Evolutionary conservation across 2,329 filamentous ascomycete genomes (phyloP), one percentile per base, ranked within the genome.

Genomic region (Penicillium sp.): DNA sequence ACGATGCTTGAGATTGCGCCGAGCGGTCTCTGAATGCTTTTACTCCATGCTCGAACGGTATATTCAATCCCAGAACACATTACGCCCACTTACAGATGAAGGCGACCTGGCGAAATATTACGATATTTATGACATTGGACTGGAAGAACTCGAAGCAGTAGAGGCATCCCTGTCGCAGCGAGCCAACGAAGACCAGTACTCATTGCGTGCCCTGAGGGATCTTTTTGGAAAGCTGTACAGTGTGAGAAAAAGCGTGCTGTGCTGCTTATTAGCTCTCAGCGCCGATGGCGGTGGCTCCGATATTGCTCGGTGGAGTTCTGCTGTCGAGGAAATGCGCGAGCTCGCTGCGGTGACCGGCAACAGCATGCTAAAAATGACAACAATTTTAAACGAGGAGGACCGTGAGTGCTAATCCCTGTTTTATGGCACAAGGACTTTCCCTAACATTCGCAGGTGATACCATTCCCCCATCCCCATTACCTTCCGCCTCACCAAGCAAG

Each of bases 71-170:
- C 85, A 83, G 54, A 75, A 77, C 35, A 76, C 76, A 3, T 74
- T 97, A 19, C 84, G 84, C 63, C 79, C 79, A 1, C 81, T 95
- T 48, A 82, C 90, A 2, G 83, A 90, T 64, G 81, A 86, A 61
- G 79, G 85, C 43, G 87, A 95, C 62, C 72, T 98, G 38, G 88
- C 95, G 60, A 93, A 89, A 69, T 95, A 95, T 65, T 87, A 93
- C 61, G 91, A 97, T 63, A 85, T 91, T 53, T 90, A 91, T 64
- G 87, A 90, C 57, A 81, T 91, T 53, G 86, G 80, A 53, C 78
- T 84, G 50, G 79, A 83, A 49, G 86, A 90, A 64, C 80, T 88
- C 32, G 77, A 80, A 19, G 84, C 88, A 59, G 80, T 84, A n/a
- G 77, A 83, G 57, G 72, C 77, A 38, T 81, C 81, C 1, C 83